phyloP scores from a whole-genome alignment of 768 basidiomycete genomes.

The Pleurotus citrinopileatus region DNA sequence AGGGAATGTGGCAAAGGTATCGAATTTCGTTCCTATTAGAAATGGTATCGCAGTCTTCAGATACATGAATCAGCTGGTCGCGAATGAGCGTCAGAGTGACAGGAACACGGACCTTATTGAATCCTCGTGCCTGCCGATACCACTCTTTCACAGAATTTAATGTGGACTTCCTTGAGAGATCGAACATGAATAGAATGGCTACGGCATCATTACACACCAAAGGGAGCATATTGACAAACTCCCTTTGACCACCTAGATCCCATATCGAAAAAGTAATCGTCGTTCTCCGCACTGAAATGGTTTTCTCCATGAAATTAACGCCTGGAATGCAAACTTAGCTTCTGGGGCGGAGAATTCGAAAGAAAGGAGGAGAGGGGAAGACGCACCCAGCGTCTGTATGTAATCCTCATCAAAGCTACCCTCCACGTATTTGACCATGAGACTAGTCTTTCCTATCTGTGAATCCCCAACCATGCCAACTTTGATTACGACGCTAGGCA shows the following conservation, averaged over 20 bases:
- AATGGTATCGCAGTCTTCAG: constrained; percentile 95
- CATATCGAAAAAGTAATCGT: constrained; percentile 99
- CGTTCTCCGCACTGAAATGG: constrained; percentile 95
- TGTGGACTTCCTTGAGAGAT: constrained; percentile 95
- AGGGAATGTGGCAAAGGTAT: constrained; percentile 93
- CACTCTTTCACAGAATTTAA: constrained; percentile 99
- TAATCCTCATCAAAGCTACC: constrained; percentile 99
- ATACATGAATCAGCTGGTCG: constrained; percentile 10
- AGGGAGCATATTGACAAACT: constrained; percentile 99
- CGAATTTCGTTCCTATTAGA: constrained; percentile 97
- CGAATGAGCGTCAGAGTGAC: background rate
- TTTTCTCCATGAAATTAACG: constrained; percentile 99
- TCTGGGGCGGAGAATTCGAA: constrained; percentile 7
- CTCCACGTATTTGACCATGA: constrained; percentile 99
- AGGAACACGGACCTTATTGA: constrained; percentile 80
- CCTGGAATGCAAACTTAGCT: constrained; percentile 37
- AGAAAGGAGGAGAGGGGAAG: background rate
- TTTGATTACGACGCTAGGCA: constrained; percentile 87
- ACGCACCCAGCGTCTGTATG: constrained; percentile 95
- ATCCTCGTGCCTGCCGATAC: constrained; percentile 98
- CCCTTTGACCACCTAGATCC: constrained; percentile 96
- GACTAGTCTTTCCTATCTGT: constrained; percentile 97
- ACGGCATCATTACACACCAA: constrained; percentile 99
- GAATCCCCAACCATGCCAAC: constrained; percentile 99
- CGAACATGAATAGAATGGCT: constrained; percentile 99